Percentiles rank a stretch among this genome's conserved stretches.
Conservation (phyloP, 1,284 basidiomycete genomes). For the Paramarasmius palmivorus region DNA sequence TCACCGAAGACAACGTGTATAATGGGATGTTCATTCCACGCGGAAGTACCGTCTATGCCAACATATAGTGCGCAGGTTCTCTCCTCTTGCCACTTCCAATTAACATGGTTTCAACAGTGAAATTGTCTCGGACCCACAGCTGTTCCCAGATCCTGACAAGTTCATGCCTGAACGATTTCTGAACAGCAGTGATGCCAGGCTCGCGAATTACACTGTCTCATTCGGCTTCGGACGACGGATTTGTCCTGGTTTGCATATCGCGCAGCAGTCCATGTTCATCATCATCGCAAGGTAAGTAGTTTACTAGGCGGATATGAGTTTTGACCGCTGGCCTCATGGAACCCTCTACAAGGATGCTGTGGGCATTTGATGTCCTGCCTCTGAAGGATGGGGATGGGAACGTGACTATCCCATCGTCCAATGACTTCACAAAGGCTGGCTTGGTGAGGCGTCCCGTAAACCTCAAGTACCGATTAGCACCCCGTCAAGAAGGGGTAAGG, state of each 20-base stretch:
- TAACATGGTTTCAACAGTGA: conserved; percentile 9
- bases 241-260: conserved; percentile 20
- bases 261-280: conserved; percentile 28
- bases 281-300: conserved; percentile 25
- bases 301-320: not conserved
- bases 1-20: conserved; percentile 14
- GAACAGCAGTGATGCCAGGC: conserved; percentile 7
- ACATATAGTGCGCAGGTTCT: conserved; percentile 10
- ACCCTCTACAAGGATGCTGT: conserved; percentile 23
- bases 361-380: conserved; percentile 30
- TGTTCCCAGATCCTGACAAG: conserved; percentile 18
- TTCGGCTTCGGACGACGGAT: conserved; percentile 22
- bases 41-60: conserved; percentile 17
- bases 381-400: conserved; percentile 18
- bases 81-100: not conserved
- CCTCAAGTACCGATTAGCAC: conserved; percentile 23
- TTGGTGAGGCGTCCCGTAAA: conserved; percentile 24
- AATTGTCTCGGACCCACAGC: conserved; percentile 16
- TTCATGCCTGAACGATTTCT: conserved; percentile 22
- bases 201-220: conserved; percentile 11
- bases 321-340: conserved; percentile 1
- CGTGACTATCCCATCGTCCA: conserved; percentile 19
- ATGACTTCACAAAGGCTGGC: conserved; percentile 24
- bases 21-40: conserved; percentile 18
- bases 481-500: conserved; percentile 15